Percentiles rank a stretch among this genome's conserved stretches.
Evolutionary conservation across 345 rosid genomes (phyloP).

Genomic region (Euphorbia peplus): DNA sequence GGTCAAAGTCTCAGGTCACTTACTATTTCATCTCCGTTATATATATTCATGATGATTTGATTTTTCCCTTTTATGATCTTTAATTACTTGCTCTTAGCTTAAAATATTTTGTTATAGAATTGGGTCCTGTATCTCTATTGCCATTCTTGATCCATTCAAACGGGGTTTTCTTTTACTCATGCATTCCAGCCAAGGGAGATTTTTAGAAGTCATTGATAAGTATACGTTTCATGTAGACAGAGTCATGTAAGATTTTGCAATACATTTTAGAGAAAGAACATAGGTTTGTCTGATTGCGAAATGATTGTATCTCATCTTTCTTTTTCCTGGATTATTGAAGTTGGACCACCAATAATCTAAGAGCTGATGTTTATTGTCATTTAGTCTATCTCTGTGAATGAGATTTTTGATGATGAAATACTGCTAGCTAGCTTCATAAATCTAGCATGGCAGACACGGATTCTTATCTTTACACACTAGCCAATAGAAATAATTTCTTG

Average conservation of each 20-base stretch:
- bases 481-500: background rate
- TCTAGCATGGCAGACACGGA: background rate
- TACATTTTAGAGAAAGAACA: background rate
- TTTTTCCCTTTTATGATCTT: background rate
- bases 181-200: background rate
- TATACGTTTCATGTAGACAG: background rate
- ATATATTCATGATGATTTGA: background rate
- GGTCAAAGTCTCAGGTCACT: conserved; percentile 97
- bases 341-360: background rate
- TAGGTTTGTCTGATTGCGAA: background rate
- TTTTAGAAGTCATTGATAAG: background rate
- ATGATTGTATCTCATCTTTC: background rate
- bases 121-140: background rate
- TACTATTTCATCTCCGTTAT: background rate
- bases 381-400: background rate
- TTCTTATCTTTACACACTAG: background rate
- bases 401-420: background rate
- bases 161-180: background rate
- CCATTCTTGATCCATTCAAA: background rate
- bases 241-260: background rate
- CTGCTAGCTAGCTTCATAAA: background rate
- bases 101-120: background rate
- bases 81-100: background rate
- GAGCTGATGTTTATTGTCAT: background rate
- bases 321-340: background rate